Conservation (phyloP, 2,329 filamentous ascomycete genomes). For the Sarocladiaceae sp. region DNA sequence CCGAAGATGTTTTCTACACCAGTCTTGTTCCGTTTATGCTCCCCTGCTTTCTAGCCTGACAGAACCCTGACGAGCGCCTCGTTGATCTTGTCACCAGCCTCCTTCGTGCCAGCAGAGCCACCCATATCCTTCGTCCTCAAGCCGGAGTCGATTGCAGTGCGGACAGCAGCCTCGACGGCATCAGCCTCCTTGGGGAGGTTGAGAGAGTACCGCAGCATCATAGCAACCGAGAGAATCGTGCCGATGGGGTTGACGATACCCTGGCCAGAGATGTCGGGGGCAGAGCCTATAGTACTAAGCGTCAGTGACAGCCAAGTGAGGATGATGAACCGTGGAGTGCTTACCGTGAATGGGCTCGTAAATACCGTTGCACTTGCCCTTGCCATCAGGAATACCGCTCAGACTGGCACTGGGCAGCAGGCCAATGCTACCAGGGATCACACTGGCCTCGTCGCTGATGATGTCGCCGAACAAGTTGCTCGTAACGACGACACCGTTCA, state of each 20-base stretch:
- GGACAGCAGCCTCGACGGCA: slow-evolving; percentile 77
- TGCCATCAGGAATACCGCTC: slow-evolving; percentile 20
- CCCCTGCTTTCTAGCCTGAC: too few species aligned
- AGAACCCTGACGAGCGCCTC: too few species aligned
- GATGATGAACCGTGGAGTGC: slow-evolving; percentile 13
- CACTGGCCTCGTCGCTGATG: slow-evolving; percentile 18
- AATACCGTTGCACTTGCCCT: slow-evolving; percentile 15
- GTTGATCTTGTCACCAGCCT: too few species aligned
- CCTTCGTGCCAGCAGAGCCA: too few species aligned
- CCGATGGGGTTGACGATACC: slow-evolving; percentile 61
- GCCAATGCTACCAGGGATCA: slow-evolving; percentile 17
- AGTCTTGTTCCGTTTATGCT: too few species aligned
- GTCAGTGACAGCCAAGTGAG: slow-evolving; percentile 12
- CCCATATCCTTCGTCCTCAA: slow-evolving; percentile 82
- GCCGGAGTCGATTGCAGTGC: slow-evolving; percentile 72
- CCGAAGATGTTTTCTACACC: too few species aligned
- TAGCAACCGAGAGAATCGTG: slow-evolving; percentile 85
- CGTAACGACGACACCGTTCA: slow-evolving; percentile 85
- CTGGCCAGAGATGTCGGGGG: slow-evolving; percentile 83
- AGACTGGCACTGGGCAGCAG: slow-evolving; percentile 20
- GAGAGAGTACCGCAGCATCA: slow-evolving; percentile 95
- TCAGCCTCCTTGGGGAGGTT: slow-evolving; percentile 72
- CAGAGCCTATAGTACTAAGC: slow-evolving; percentile 60
- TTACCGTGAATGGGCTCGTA: slow-evolving; percentile 19
- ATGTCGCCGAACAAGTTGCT: slow-evolving; percentile 54